Evolutionary conservation across 2,329 filamentous ascomycete species (phyloP), one percentile per base, ranked within the genome.

Genomic region (Ophiostoma sp.): DNA sequence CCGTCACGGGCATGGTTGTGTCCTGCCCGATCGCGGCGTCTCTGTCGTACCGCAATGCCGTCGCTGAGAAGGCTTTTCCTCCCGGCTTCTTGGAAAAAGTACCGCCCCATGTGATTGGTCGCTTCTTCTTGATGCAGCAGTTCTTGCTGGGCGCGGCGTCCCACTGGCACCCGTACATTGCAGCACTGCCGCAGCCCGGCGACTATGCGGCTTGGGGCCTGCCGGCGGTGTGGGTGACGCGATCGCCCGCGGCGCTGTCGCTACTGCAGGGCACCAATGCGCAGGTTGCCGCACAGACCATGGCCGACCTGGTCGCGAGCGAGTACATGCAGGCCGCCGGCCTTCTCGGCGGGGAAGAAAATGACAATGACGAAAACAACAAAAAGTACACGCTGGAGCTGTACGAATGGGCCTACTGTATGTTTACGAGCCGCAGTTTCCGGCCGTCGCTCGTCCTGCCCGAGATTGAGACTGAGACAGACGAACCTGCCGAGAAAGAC

Each of bases 41-140:
- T 0, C 81, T 90, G 6, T 89, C 87, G 0, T 89, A 84, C 75
- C 79, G 89, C 69, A 86, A 89, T 75, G 83, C 84, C 35, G 75
- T 85, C n/a, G 74, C 75, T 23, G 74, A 75, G 3, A 78, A 79
- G 8, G 36, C 67, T 0, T 85, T 90, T 66, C 83, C 86, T 0
- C 67, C 73, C 0, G 75, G 76, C 1, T 87, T 91, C 73, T 77
- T 90, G 66, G 74, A 80, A 0, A 75, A 76, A 4, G 77, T 83
- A 1, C 83, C 84, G 0, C 83, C 87, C 0, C 85, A 90, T 73
- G 86, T 90, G 70, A 79, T 89, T 67, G 84, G 87, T 10, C 84
- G 89, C 4, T 90, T 92, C 78, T 89, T 91, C 73, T 82, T 93
- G 6, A 83, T 91, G 76, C 86, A 89, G 72, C 87, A 93, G 76